Percentiles rank a stretch among this genome's conserved stretches.
Evolutionary conservation across 1,139 yeast genomes (phyloP).

Genomic region (Schizosaccharomyces versatilis): DNA sequence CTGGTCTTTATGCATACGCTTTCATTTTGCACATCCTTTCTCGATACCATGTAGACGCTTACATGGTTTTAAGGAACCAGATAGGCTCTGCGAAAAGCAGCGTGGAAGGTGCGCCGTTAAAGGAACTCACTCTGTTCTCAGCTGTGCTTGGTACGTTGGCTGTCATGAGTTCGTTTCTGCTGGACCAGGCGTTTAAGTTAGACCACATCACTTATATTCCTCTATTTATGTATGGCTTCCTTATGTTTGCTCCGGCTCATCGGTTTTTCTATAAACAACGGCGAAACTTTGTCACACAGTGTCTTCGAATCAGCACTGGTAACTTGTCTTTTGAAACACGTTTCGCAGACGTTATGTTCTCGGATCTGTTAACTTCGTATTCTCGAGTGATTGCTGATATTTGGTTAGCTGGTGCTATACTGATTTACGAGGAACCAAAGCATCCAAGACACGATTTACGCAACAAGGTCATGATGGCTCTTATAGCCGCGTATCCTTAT

Average conservation of each 20-base stretch:
- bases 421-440: constrained; percentile 21
- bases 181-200: background rate
- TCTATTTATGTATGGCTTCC: background rate
- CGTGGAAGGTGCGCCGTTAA: background rate
- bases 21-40: background rate
- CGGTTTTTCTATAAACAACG: constrained; percentile 10
- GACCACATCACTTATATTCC: background rate
- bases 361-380: constrained; percentile 67
- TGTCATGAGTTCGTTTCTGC: background rate
- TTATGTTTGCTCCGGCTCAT: background rate
- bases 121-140: background rate
- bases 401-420: constrained; percentile 15
- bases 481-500: constrained; percentile 38
- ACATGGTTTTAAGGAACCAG: background rate
- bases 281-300: constrained; percentile 17
- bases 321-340: constrained; percentile 32
- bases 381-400: constrained; percentile 54
- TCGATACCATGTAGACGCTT: background rate
- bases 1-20: background rate
- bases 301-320: constrained; percentile 30
- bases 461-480: constrained; percentile 25
- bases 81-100: background rate
- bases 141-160: background rate
- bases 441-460: constrained; percentile 18
- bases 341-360: constrained; percentile 54